Evolutionary conservation across 2,329 filamentous ascomycete genomes (phyloP).

Genomic region (Dichotomopilus funicola): DNA sequence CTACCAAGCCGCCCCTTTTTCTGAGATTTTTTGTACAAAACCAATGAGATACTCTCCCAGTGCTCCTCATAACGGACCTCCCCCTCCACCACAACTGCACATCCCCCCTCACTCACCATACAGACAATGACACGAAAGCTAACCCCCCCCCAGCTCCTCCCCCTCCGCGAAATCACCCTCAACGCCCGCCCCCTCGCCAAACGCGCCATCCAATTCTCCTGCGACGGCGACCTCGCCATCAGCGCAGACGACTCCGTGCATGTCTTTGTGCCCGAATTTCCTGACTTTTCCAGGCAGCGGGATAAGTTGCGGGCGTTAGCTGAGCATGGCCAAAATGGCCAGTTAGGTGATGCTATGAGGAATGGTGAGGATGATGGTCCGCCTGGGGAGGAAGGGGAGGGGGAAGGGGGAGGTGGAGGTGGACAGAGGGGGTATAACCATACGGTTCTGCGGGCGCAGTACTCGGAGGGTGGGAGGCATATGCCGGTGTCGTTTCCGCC

Average conservation of each 20-base stretch:
- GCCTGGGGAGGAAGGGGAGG: too few relatives aligned
- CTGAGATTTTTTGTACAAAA: too few relatives aligned
- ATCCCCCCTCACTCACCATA: too few relatives aligned
- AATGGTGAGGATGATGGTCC: too few relatives aligned
- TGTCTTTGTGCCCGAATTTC: slow-evolving; percentile 26
- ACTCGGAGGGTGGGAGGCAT: slow-evolving; percentile 29
- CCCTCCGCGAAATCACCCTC: slow-evolving; percentile 35
- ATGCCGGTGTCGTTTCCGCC: slow-evolving; percentile 33
- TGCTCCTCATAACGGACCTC: too few relatives aligned
- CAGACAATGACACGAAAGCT: neutral
- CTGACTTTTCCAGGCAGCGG: slow-evolving; percentile 19
- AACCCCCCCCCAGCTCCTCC: slow-evolving; percentile 32
- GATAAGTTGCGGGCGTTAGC: slow-evolving; percentile 3
- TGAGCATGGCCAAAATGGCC: too few relatives aligned
- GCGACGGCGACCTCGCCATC: slow-evolving; percentile 51
- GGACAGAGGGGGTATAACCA: slow-evolving; percentile 17
- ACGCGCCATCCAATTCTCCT: slow-evolving; percentile 46
- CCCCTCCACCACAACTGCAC: too few relatives aligned
- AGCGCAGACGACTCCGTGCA: slow-evolving; percentile 46
- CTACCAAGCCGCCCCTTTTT: too few relatives aligned
- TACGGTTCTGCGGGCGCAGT: slow-evolving; percentile 27
- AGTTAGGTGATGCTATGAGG: too few relatives aligned
- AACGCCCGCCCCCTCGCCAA: slow-evolving; percentile 26
- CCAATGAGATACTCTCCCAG: too few relatives aligned
- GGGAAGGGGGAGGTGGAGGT: too few relatives aligned